These are phyloP conservation scores for Trichocladium antarcticum DNA, from an alignment of 495 filamentous ascomycete genomes.

Conservation along the genomic window DNA sequence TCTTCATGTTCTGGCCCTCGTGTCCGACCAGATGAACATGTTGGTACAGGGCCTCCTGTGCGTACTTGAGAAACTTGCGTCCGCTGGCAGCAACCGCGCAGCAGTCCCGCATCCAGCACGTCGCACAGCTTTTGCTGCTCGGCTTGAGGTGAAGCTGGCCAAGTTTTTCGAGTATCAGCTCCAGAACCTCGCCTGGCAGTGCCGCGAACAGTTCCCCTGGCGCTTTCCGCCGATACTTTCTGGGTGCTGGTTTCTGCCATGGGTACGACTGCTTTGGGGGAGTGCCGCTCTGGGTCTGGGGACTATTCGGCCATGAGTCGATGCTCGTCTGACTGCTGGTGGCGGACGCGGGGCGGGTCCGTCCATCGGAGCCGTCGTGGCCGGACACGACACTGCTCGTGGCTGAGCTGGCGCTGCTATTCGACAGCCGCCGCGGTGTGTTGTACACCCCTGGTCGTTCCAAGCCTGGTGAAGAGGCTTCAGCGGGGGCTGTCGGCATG, in stretches of 20 bases:
- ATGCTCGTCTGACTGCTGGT: conserved; percentile 34
- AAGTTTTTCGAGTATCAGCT: conserved; percentile 41
- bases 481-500: conserved; percentile 9
- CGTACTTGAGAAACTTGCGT: conserved; percentile 56
- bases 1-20: conserved; percentile 55
- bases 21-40: conserved; percentile 57
- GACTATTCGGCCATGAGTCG: conserved; percentile 25
- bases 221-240: conserved; percentile 25
- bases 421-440: conserved; percentile 16
- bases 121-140: conserved; percentile 47
- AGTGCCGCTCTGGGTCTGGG: conserved; percentile 4
- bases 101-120: conserved; percentile 69
- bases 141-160: conserved; percentile 36
- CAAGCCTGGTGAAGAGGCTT: neutral
- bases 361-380: conserved; percentile 20
- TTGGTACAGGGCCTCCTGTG: conserved; percentile 56
- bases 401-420: conserved; percentile 19
- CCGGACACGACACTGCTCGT: conserved; percentile 17
- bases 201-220: conserved; percentile 42
- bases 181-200: conserved; percentile 48
- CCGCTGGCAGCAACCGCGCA: conserved; percentile 55
- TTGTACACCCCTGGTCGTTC: conserved; percentile 12
- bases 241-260: conserved; percentile 31
- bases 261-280: conserved; percentile 12
- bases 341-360: conserved; percentile 15